Base-by-base conservation (phyloP, 805 yeast genomes). In the Wickerhamomyces silvicola region DNA sequence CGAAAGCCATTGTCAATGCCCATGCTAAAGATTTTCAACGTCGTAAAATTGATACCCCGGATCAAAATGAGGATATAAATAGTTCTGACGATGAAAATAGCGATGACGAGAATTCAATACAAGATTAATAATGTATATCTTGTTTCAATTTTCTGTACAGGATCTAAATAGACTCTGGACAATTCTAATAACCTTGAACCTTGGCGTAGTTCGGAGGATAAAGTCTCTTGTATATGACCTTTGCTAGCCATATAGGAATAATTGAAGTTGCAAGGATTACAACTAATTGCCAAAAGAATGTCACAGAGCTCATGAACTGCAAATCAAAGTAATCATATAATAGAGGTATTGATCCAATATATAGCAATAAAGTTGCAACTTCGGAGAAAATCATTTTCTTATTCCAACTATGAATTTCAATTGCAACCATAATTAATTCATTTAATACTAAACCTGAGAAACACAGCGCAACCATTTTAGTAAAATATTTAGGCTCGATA, bases 141-240 rank as follows among this genome's bases (percentile, higher is more conserved):
- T 19, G 10, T 7, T 19, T 19, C 10, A 7, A 19, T 13, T 22
- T 12, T 12, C 7, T n/a, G n/a, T n/a, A n/a, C n/a, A n/a, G n/a
- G n/a, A 17, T 18, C 15, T 15, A 14, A 11, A 13, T 18, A 27
- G 20, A 24, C 27, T n/a, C 16, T 24, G 10, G 36, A 18, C 12
- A 19, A 37, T 20, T 7, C 32, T 22, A 78, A 34, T 72, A 79
- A 39, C 83, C 92, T 56, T 88, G 97, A 25, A 92, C 97, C 57
- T 92, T 92, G 7, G 97, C 97, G 56, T 92, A 92, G 51, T 85
- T 86, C 20, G 98, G 98, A 4, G 98, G 97, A 45, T 87, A 75
- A 35, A 92, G 57, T 39, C 66, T 76, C 41, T 95, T 70, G 50
- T 80, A 77, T 12, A 90, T 62, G 4, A 82, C 67, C 56, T 84